Base-by-base conservation (phyloP, 306 rosid species). In the Vigna reflexopilosa region DNA sequence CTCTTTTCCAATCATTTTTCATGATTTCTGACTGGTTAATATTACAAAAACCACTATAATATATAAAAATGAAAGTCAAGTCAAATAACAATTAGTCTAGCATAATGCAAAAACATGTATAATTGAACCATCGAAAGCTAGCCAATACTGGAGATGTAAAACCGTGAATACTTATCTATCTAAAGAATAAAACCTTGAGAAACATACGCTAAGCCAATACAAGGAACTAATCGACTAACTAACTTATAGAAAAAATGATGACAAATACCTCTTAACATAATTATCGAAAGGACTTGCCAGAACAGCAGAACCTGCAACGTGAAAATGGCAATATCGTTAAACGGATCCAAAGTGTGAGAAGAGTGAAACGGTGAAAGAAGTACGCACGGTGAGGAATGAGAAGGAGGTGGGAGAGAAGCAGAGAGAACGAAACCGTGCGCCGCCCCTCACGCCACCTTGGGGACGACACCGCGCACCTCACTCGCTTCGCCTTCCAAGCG, bases 181-280 rank as follows among this genome's bases (percentile, higher is more conserved):
- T 62, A 32, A 62, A 59, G 32, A 14, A 28, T 57, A 24, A 57
- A 57, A 4, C 16, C 63, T 5, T 24, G 63, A 4, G n/a, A 57
- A 61, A 34, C 30, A 5, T 34, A 28, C 55, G 12, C 11, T 42
- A 42, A 42, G 2, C 13, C 9, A 42, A 42, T 42, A 7, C 10
- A 7, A 40, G 10, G 44, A 40, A 40, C 44, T 40, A 40, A 42
- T 42, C 13, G 12, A 9, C 47, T 9, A 42, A 42, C 47, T 9
- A 42, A 42, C 12, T 16, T 50, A 50, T 15, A 50, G 28, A 5
- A 55, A 28, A 28, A 40, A 68, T 44, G 34, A 58, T 14, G 26
- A 44, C 2, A 68, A 28, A 70, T 80, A 92, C 97, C 87, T 91
- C 84, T 92, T 92, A 62, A 92, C 84, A 73, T 90, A 95, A 72